These are phyloP conservation scores for Botrytis elliptica DNA, from an alignment of 2,329 filamentous ascomycete genomes.

Conservation along the genomic window DNA sequence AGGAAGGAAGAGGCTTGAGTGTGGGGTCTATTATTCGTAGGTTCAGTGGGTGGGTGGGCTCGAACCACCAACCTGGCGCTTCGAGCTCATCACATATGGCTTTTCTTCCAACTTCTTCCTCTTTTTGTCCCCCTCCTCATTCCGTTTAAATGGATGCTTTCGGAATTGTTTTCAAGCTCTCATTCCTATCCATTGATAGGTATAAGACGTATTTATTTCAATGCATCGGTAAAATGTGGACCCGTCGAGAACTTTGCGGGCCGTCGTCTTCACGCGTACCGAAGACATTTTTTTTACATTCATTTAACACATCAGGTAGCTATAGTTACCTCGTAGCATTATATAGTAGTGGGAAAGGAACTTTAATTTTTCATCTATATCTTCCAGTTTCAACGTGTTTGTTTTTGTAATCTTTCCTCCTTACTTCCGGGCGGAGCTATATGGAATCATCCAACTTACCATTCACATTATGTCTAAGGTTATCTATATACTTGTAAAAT, in stretches of 20 bases:
- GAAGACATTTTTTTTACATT: background rate
- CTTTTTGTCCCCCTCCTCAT: accelerated
- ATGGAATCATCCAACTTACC: too few species aligned
- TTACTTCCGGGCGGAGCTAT: too few species aligned
- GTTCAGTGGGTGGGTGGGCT: background rate
- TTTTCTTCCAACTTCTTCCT: background rate
- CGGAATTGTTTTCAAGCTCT: background rate
- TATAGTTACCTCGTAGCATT: too few species aligned
- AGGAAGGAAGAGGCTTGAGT: background rate
- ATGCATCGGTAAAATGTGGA: background rate
- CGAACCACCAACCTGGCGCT: background rate
- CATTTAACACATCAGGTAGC: too few species aligned
- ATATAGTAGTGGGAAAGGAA: accelerated
- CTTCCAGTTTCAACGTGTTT: accelerated
- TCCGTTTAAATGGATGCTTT: background rate
- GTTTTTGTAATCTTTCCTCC: too few species aligned
- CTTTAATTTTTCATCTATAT: background rate
- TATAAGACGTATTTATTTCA: background rate
- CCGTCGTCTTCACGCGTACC: background rate
- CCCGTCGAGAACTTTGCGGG: background rate
- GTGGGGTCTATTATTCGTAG: background rate
- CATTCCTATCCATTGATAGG: too few species aligned
- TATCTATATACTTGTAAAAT: too few species aligned
- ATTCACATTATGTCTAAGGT: too few species aligned
- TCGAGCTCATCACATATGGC: background rate